phyloP scores from a whole-genome alignment of 192 early-diverging fungal genomes.

The Coemansia reversa region DNA sequence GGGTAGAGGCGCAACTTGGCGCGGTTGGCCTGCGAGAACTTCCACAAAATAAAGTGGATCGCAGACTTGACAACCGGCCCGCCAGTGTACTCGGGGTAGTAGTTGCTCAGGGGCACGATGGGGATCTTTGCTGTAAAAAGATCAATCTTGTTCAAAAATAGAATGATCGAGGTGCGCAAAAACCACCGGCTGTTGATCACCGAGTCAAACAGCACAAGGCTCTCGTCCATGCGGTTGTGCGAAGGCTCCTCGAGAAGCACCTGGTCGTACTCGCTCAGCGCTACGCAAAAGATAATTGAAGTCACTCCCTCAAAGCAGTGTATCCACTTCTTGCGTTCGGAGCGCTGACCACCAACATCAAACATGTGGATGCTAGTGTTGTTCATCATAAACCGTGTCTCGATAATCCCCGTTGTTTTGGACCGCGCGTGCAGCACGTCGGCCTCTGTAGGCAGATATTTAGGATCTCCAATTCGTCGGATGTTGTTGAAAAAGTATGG shows the following conservation, averaged over 20 bases:
- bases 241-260: constrained; percentile 80
- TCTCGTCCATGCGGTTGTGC: constrained; percentile 91
- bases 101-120: constrained; percentile 71
- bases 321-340: constrained; percentile 99
- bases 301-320: constrained; percentile 99
- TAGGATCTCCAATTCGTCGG: constrained; percentile 74
- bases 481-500: constrained; percentile 93
- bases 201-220: constrained; percentile 85
- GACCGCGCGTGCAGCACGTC: constrained; percentile 96
- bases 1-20: constrained; percentile 80
- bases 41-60: constrained; percentile 84
- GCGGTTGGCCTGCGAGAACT: constrained; percentile 83
- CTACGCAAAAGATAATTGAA: constrained; percentile 93
- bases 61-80: constrained; percentile 80
- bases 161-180: constrained; percentile 84
- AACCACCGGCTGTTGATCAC: constrained; percentile 94
- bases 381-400: constrained; percentile 91
- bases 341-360: constrained; percentile 98
- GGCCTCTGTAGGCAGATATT: constrained; percentile 89
- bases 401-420: constrained; percentile 96
- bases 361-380: constrained; percentile 92
- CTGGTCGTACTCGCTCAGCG: constrained; percentile 92
- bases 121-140: constrained; percentile 80
- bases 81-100: constrained; percentile 86
- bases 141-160: constrained; percentile 95